Base-by-base conservation (phyloP, 352 stramenopile species). In the Globisporangium uncinulatum region DNA sequence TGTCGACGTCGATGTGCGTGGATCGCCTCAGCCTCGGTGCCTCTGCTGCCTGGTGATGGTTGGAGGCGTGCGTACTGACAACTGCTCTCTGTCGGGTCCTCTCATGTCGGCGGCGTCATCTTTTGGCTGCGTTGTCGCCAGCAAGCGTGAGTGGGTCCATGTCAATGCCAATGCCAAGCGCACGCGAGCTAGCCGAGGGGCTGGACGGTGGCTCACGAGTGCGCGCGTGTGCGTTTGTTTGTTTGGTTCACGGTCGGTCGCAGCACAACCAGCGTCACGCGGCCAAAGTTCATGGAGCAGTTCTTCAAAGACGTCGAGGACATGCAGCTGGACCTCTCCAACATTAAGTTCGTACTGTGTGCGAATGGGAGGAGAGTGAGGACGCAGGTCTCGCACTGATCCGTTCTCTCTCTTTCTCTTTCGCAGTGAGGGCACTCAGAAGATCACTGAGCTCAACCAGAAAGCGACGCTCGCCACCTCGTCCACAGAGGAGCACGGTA, bases 281-380 rank as follows among this genome's bases (percentile, higher is more conserved):
- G 84, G 3, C 84, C 84, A 48, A 94, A 92, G 61, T 91, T 92
- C 62, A 98, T 98, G 94, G 83, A 96, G 64, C 71, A 90, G 62
- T 98, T 98, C 71, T 99, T 98, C 73, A 74, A 89, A 48, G 91
- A 98, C 59, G 92, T 98, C 11, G 93, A 99, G 57, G 74, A 87
- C 3, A 97, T 99, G 71, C 96, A 98, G 66, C 75, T 71, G 37
- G 87, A 97, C 54, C 94, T 98, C 57, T 75, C 86, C 41, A 90
- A 86, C 41, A 96, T 99, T 51, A 86, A 69, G 70, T 84, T 79
- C 31, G 49, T 51, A 17, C 7, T 57, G 41, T 8, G 37, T 43
- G 41, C 13, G 41, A 5, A 20, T 45, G 41, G 7, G 14, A 45
- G n/a, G n/a, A 39, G 17, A 19, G 17, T 14, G 8, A 13, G 42